Base-by-base conservation (phyloP, 768 basidiomycete genomes). In the Leucocoprinus sp. region DNA sequence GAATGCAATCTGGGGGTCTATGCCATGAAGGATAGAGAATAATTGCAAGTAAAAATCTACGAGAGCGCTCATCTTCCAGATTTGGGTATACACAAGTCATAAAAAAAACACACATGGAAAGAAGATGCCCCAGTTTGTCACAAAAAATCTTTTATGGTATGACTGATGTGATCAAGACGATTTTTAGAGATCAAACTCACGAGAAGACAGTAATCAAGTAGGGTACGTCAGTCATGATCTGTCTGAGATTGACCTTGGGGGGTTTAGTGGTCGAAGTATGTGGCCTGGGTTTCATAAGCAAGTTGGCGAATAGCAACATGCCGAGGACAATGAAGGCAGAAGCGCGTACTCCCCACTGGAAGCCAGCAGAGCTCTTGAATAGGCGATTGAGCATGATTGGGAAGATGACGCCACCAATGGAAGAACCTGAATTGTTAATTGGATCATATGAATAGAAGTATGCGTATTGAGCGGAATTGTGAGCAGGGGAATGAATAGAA, bases 341-440 rank as follows among this genome's bases (percentile, higher is more conserved):
- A 11, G 59, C 62, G 5, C 75, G 66, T n/a, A 73, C 69, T n/a
- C 69, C 69, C 34, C 61, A 65, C 21, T 63, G 65, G 44, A 77
- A 79, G 1, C 75, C 71, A 19, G 66, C 60, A 2, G 37, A 51
- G 6, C 58, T 58, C 37, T 62, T 57, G 45, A 64, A 58, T 23
- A 70, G 62, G 28, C 27, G 27, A 12, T 28, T 28, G 27, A 28
- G 27, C 27, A 28, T 28, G 27, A 28, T 28, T 28, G 27, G 70
- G 48, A 69, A 69, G 2, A 75, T 52, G 22, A 74, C 47, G 1
- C 54, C 56, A n/a, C 60, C 60, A 9, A 60, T 44, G 11, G 55
- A 55, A 8, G 52, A 54, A 7, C 53, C 58, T 22, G 54, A 42
- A n/a, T 5, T 19, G n/a, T 36, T 36, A 15, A 6, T 5, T 6